Conservation (phyloP, 1,284 basidiomycete species). For the Ustilago curta region DNA sequence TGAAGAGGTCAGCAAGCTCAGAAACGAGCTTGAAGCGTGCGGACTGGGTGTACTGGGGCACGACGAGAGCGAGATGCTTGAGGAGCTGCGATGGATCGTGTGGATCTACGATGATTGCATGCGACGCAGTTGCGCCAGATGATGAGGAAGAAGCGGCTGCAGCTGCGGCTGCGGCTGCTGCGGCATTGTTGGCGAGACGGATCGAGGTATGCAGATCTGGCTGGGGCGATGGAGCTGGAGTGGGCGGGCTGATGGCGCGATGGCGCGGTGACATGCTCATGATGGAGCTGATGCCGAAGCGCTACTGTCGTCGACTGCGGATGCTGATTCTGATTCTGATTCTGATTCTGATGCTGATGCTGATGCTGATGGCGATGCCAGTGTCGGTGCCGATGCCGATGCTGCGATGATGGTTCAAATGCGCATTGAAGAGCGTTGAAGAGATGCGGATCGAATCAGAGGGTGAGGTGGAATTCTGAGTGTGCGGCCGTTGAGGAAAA, state of each 20-base stretch:
- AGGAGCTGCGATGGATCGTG: conserved; percentile 47
- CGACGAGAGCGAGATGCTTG: conserved; percentile 46
- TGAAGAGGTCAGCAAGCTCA: conserved; percentile 66
- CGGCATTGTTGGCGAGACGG: conserved; percentile 50
- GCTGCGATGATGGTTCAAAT: too few species aligned
- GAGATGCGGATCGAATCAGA: too few species aligned
- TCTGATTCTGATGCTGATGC: not conserved
- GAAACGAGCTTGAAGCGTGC: conserved; percentile 57
- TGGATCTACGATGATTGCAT: conserved; percentile 29
- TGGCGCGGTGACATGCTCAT: conserved; percentile 56
- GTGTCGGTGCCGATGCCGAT: too few species aligned
- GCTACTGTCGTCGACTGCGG: not conserved
- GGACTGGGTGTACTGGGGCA: conserved; percentile 49
- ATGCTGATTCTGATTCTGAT: too few species aligned
- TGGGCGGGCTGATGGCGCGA: conserved; percentile 61
- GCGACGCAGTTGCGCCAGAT: conserved; percentile 14
- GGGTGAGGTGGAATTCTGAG: too few species aligned
- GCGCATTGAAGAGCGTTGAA: too few species aligned
- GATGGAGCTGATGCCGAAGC: conserved; percentile 3
- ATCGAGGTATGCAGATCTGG: conserved; percentile 51
- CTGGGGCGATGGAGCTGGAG: conserved; percentile 63
- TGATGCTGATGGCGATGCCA: not conserved
- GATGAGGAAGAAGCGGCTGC: conserved; percentile 18
- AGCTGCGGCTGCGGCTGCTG: conserved; percentile 28
- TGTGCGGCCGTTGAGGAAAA: too few species aligned